These are phyloP conservation scores for Furculomyces boomerangus DNA, from an alignment of 371 early-diverging fungal genomes.

Conservation along the genomic window DNA sequence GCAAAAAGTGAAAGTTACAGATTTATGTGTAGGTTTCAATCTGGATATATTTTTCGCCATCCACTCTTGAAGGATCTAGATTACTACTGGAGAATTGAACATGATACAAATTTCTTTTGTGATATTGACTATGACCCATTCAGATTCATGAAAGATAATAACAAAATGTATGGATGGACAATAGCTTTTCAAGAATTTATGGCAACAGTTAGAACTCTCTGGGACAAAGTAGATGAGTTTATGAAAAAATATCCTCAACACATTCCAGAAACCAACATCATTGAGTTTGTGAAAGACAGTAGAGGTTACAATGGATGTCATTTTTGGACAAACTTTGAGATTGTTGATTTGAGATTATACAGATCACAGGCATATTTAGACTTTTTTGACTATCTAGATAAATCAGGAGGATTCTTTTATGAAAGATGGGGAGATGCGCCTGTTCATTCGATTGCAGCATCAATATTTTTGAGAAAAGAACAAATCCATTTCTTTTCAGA, in stretches of 20 bases:
- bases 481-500: conserved; percentile 81
- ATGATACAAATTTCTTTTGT: conserved; percentile 71
- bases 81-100: conserved; percentile 94
- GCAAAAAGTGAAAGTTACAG: conserved; percentile 51
- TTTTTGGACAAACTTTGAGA: conserved; percentile 27
- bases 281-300: conserved; percentile 22
- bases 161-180: conserved; percentile 64
- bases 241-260: conserved; percentile 25
- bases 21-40: conserved; percentile 80
- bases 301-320: conserved; percentile 22
- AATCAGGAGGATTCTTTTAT: conserved; percentile 46
- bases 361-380: conserved; percentile 26
- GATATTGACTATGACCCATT: conserved; percentile 83
- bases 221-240: conserved; percentile 41
- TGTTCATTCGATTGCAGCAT: conserved; percentile 76
- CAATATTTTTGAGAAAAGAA: conserved; percentile 49
- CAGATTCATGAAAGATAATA: conserved; percentile 52
- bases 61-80: conserved; percentile 56
- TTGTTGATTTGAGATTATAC: conserved; percentile 20
- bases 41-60: conserved; percentile 77
- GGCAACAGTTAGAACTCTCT: conserved; percentile 65
- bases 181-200: conserved; percentile 64
- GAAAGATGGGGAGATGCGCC: conserved; percentile 56
- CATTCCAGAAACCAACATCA: conserved; percentile 10
- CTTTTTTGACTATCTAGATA: conserved; percentile 39